Conservation (phyloP, 2,329 filamentous ascomycete species). For the Penicillium vulpinum region DNA sequence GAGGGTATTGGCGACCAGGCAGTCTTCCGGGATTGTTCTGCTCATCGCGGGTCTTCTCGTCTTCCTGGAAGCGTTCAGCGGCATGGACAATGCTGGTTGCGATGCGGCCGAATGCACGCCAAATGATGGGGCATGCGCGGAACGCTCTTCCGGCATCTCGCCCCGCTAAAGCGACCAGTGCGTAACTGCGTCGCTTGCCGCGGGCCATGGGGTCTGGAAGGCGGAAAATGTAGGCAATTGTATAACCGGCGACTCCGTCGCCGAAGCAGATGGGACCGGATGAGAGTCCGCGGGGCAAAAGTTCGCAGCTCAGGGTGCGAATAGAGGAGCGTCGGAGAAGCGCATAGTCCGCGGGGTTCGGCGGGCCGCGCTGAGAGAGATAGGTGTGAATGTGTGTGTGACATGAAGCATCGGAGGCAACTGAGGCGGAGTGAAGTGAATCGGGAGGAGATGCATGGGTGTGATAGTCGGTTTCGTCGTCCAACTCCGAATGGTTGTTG, state of each 20-base stretch:
- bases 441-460: constrained; percentile 40
- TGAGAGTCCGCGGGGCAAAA: constrained; percentile 56
- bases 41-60: constrained; percentile 46
- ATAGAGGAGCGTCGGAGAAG: constrained; percentile 59
- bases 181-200: constrained; percentile 58
- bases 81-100: constrained; percentile 53
- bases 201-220: constrained; percentile 59
- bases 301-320: constrained; percentile 58
- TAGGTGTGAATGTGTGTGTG: constrained; percentile 60
- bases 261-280: constrained; percentile 61
- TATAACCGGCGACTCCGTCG: constrained; percentile 57
- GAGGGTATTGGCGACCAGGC: constrained; percentile 50
- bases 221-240: constrained; percentile 61
- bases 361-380: constrained; percentile 58
- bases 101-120: constrained; percentile 56
- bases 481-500: constrained; percentile 38
- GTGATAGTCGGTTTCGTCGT: constrained; percentile 40
- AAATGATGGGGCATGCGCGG: constrained; percentile 50
- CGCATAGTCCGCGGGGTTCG: constrained; percentile 55
- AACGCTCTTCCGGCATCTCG: constrained; percentile 52
- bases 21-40: constrained; percentile 28
- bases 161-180: constrained; percentile 57
- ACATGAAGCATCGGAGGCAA: constrained; percentile 48
- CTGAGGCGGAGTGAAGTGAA: constrained; percentile 43
- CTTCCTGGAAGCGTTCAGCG: constrained; percentile 47